Evolutionary conservation across 306 rosid genomes (phyloP).

Genomic region (Aeschynomene evenia): DNA sequence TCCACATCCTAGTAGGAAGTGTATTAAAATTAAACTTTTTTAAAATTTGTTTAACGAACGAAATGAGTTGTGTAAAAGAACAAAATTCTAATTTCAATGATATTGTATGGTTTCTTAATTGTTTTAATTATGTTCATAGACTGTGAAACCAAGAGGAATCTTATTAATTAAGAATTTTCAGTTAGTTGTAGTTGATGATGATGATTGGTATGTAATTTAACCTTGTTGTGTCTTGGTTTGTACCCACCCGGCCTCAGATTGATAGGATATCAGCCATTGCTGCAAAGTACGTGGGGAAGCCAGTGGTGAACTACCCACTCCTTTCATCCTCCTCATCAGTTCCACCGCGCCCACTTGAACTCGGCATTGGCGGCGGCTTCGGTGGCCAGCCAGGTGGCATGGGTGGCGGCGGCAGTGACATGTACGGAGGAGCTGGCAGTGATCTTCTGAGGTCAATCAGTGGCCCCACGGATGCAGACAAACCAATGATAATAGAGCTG

Average conservation of each 20-base stretch:
- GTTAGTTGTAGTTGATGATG: background rate
- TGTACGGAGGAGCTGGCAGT: constrained; percentile 73
- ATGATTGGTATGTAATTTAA: background rate
- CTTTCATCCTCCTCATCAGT: constrained; percentile 62
- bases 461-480: constrained; percentile 76
- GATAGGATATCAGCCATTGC: constrained; percentile 90
- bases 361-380: constrained; percentile 60
- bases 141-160: no score
- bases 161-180: no score
- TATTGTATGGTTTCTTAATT: no score
- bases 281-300: constrained; percentile 94
- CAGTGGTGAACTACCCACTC: constrained; percentile 74
- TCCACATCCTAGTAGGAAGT: no score
- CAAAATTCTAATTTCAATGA: no score
- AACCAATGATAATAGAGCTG: constrained; percentile 83
- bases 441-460: constrained; percentile 72
- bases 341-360: constrained; percentile 73
- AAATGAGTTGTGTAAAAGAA: no score
- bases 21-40: no score
- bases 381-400: constrained; percentile 59
- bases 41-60: no score
- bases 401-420: constrained; percentile 52
- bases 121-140: no score
- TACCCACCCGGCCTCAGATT: constrained; percentile 61
- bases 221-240: background rate